These are phyloP conservation scores for Adansonia digitata DNA, from an alignment of 345 rosid genomes.

Conservation along the genomic window DNA sequence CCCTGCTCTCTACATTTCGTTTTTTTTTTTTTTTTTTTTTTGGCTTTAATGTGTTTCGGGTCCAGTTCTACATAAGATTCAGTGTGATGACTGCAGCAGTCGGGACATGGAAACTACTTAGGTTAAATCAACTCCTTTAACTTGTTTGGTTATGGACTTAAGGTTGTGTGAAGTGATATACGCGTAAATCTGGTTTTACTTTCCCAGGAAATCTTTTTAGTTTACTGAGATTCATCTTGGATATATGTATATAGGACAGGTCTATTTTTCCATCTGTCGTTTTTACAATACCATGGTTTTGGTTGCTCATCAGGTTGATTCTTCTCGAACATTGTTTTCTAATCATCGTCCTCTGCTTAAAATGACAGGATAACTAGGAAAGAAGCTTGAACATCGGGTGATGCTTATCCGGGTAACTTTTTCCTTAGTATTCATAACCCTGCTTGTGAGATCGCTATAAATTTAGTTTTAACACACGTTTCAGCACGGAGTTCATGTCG, in stretches of 20 bases:
- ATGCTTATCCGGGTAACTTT: not conserved
- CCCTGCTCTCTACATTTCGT: not conserved
- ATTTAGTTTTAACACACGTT: not conserved
- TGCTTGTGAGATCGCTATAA: not conserved
- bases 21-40: no score
- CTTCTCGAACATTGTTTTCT: not conserved
- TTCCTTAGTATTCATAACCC: not conserved
- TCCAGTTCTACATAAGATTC: not conserved
- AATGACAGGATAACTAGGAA: constrained; percentile 61
- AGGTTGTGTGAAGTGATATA: not conserved
- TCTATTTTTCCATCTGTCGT: no score
- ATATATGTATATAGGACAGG: no score
- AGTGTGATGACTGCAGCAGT: not conserved
- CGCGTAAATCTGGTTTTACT: no score
- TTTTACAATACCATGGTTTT: no score
- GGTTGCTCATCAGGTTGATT: no score
- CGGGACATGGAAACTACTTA: not conserved
- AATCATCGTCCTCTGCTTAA: constrained; percentile 10
- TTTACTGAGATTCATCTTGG: no score
- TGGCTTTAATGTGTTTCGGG: not conserved
- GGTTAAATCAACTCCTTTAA: not conserved
- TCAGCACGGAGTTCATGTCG: not conserved
- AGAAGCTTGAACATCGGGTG: constrained; percentile 14
- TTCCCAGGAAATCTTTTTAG: no score
- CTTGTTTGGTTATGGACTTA: no score